These are phyloP conservation scores for Eragrostis curvula DNA, from an alignment of 176 grass and related monocot species.

Conservation along the genomic window DNA sequence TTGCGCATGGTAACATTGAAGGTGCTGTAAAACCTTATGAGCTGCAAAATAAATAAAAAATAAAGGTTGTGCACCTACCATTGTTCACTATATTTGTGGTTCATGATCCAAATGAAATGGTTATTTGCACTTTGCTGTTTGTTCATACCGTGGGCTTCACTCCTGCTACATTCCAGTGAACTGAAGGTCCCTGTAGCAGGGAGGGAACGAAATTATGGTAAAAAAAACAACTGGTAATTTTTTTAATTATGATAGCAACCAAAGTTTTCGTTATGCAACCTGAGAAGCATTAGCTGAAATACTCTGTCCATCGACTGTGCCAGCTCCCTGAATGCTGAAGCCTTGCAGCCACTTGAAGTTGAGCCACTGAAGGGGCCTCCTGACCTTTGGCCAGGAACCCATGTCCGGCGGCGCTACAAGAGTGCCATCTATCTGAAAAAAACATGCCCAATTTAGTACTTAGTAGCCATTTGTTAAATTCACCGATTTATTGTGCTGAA, in stretches of 20 bases:
- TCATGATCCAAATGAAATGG: background rate
- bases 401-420: constrained; percentile 54
- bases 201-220: background rate
- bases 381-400: constrained; percentile 45
- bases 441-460: background rate
- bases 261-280: background rate
- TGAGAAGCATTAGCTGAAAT: constrained; percentile 14
- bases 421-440: constrained; percentile 66
- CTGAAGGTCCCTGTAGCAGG: background rate
- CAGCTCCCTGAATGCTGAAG: constrained; percentile 67
- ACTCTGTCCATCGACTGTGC: constrained; percentile 61
- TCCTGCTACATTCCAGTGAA: constrained; percentile 26
- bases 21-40: constrained; percentile 69
- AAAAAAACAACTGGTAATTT: background rate
- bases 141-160: constrained; percentile 53
- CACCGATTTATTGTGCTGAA: background rate
- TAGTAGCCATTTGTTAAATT: background rate
- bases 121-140: background rate
- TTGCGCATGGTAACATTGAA: constrained; percentile 57
- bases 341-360: constrained; percentile 75
- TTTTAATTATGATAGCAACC: background rate
- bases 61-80: background rate
- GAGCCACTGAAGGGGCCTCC: constrained; percentile 68
- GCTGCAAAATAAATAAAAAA: constrained; percentile 12
- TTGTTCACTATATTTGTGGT: background rate